A percentile compares a stretch with the other conserved stretches of the same genome.
Evolutionary conservation across 2,329 filamentous ascomycete species (phyloP).

Genomic region (Ascochyta fabae): DNA sequence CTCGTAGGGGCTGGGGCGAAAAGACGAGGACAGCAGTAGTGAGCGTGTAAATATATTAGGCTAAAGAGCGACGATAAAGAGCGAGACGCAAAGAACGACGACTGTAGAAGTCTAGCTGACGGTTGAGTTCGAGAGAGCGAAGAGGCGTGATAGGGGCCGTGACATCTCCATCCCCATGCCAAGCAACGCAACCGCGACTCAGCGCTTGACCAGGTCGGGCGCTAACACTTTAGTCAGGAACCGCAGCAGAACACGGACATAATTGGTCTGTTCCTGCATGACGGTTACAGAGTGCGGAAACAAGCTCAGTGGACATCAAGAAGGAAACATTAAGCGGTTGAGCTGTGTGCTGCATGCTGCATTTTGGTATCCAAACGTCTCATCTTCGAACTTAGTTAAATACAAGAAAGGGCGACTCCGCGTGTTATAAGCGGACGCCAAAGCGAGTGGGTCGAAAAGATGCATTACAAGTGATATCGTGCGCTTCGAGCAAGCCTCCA

Average conservation of each 20-base stretch:
- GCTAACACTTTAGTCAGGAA: constrained; percentile 28
- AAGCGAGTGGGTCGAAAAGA: constrained; percentile 20
- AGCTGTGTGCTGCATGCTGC: neutral
- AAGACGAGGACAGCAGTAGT: constrained; percentile 6
- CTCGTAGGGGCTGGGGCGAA: neutral
- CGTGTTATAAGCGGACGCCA: constrained; percentile 4
- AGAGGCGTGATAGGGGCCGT: constrained; percentile 16
- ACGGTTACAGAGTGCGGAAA: constrained; percentile 1
- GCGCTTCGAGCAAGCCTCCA: constrained; percentile 13
- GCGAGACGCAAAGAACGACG: constrained; percentile 22
- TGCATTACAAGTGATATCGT: constrained; percentile 33
- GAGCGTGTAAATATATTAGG: constrained; percentile 16
- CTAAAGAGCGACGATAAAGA: constrained; percentile 26
- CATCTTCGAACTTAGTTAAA: neutral
- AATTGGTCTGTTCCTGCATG: constrained; percentile 25
- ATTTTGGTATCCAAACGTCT: constrained; percentile 4
- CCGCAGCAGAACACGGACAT: constrained; percentile 17
- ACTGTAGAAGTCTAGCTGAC: constrained; percentile 18
- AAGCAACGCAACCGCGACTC: constrained; percentile 4
- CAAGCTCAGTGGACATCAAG: neutral
- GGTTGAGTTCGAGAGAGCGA: constrained; percentile 15
- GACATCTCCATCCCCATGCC: constrained; percentile 6
- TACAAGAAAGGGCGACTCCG: constrained; percentile 11
- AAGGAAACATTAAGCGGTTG: neutral
- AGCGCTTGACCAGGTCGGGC: constrained; percentile 14